A percentile compares a stretch with the other conserved stretches of the same genome.
Conservation (phyloP, 2,329 filamentous ascomycete genomes). For the Cladosporium sp. region DNA sequence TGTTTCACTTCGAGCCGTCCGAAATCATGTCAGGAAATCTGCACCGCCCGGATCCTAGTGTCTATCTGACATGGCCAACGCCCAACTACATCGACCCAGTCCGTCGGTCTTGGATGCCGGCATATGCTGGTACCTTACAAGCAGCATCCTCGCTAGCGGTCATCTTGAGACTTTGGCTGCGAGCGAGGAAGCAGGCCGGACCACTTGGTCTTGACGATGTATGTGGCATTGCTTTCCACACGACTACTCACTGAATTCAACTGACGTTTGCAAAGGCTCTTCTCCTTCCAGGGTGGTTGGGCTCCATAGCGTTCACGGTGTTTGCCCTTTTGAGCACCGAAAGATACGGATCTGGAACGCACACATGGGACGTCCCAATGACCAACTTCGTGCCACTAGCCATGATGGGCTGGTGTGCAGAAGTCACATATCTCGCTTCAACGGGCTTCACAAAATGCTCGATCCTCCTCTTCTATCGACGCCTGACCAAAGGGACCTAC, state of each 20-base stretch:
- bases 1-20: not conserved
- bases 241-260: not conserved
- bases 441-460: slow-evolving; percentile 30
- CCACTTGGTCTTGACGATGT: slow-evolving; percentile 33
- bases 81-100: slow-evolving; percentile 33
- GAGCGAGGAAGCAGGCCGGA: slow-evolving; percentile 29
- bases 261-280: slow-evolving; percentile 18
- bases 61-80: slow-evolving; percentile 29
- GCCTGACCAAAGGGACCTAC: slow-evolving; percentile 34
- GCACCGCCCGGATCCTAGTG: slow-evolving; percentile 22
- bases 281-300: slow-evolving; percentile 25
- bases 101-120: slow-evolving; percentile 29
- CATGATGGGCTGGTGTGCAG: slow-evolving; percentile 26
- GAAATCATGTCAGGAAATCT: slow-evolving; percentile 33
- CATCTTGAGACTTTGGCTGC: slow-evolving; percentile 29
- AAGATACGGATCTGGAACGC: slow-evolving; percentile 25
- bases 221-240: not conserved
- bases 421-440: slow-evolving; percentile 28
- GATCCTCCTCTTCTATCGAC: slow-evolving; percentile 34
- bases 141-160: slow-evolving; percentile 28
- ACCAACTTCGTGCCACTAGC: slow-evolving; percentile 19
- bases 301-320: slow-evolving; percentile 25
- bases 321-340: slow-evolving; percentile 23
- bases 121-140: slow-evolving; percentile 26
- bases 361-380: slow-evolving; percentile 30